Percentiles rank a stretch among this genome's conserved stretches.
These are phyloP conservation scores for Schizophyllum commune DNA, from an alignment of 1,284 basidiomycete species.

Conservation along the genomic window DNA sequence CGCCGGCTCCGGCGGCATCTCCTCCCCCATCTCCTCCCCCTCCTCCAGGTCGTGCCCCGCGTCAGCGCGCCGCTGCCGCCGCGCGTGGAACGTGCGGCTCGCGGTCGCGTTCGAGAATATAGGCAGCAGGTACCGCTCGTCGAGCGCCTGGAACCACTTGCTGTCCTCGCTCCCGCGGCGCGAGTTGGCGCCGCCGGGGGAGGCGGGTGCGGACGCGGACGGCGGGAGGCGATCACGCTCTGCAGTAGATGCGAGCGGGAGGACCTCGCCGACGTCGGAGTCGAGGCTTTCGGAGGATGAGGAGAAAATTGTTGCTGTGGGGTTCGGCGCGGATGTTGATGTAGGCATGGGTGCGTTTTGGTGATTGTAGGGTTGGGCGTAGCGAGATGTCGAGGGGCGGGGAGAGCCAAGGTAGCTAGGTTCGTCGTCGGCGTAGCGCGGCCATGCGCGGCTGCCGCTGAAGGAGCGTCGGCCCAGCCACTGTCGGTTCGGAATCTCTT, in stretches of 20 bases:
- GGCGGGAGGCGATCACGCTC: constrained; percentile 14
- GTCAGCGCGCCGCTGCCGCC: constrained; percentile 49
- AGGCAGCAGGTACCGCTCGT: constrained; percentile 91
- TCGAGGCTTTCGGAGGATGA: constrained; percentile 64
- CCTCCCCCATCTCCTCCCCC: constrained; percentile 31
- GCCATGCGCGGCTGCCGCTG: constrained; percentile 27
- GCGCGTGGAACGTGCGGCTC: constrained; percentile 79
- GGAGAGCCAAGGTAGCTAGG: constrained; percentile 25
- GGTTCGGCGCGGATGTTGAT: constrained; percentile 17
- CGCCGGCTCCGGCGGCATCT: constrained; percentile 22
- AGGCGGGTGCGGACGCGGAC: constrained; percentile 4
- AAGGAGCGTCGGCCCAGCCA: constrained; percentile 15
- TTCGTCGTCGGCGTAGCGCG: constrained; percentile 42
- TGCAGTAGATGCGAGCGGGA: constrained; percentile 59
- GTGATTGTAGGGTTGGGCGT: constrained; percentile 40
- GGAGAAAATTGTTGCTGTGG: constrained; percentile 23
- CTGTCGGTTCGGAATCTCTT: constrained; percentile 33
- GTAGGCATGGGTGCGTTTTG: constrained; percentile 40
- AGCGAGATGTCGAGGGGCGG: constrained; percentile 29
- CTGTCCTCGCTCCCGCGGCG: constrained; percentile 44
- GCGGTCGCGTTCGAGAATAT: constrained; percentile 94
- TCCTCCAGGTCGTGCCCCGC: constrained; percentile 45
- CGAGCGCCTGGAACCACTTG: constrained; percentile 95
- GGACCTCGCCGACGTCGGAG: constrained; percentile 69
- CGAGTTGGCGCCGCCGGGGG: constrained; percentile 13